Evolutionary conservation across 352 stramenopile species (phyloP), one percentile per base, ranked within the genome.

Genomic region (Bremia lactucae): DNA sequence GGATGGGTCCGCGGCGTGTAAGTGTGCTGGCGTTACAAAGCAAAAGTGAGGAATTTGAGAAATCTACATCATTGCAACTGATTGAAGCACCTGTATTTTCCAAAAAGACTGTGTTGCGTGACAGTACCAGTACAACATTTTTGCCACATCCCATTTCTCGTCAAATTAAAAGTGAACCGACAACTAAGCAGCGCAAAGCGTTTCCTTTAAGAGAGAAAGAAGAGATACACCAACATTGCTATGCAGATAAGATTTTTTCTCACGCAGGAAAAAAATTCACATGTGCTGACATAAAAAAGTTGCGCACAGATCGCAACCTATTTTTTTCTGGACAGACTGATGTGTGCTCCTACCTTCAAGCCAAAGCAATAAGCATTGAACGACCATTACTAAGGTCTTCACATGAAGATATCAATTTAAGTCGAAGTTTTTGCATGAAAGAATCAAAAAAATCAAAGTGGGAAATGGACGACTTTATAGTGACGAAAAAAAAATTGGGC

Each of bases 401-500:
- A 8, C 56, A 84, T 8, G 72, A 82, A 18, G 59, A 74, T 6
- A 38, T 54, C 1, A 70, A 65, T 9, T 35, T 56, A 0, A 22
- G 37, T 6, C 57, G 46, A 11, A 68, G 68, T 28, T 46, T 88
- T 8, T 64, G 59, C 15, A 65, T 85, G 24, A 55, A 70, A 8
- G 13, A 84, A 15, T 38, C 62, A 36, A 53, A 68, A 42, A 74
- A 69, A 25, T 52, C 59, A 2, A 83, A 89, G 31, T 89, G 68
- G 67, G 62, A 75, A 40, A 68, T 89, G 55, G 65, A 85, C 10
- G 77, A 92, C 38, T 92, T 89, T 33, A 48, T 60, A 4, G 72
- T 88, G 31, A 85, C 71, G 13, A 85, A 82, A 46, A n/a, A n/a
- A n/a, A 88, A 74, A 20, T 47, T 92, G 9, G 80, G 80, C 7